Evolutionary conservation across 2,329 filamentous ascomycete genomes (phyloP).

Genomic region (Monosporascus ibericus): DNA sequence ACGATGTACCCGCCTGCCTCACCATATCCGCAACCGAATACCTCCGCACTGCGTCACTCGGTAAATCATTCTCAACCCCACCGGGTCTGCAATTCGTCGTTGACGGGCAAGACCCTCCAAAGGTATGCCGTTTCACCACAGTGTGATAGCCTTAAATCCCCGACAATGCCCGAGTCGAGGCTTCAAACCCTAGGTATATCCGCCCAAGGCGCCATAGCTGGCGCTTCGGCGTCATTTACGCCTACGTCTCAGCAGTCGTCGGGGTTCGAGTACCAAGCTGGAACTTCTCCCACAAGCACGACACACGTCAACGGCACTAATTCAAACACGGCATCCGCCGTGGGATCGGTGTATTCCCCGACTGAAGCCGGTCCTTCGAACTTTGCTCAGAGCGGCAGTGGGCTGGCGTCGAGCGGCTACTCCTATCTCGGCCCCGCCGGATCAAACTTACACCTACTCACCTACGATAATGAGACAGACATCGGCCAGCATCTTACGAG

Average conservation of each 20-base stretch:
- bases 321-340: conserved; percentile 1
- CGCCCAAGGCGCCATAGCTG: conserved; percentile 13
- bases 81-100: conserved; percentile 16
- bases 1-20: conserved; percentile 40
- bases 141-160: conserved; percentile 27
- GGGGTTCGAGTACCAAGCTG: conserved; percentile 33
- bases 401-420: conserved; percentile 23
- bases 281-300: conserved; percentile 35
- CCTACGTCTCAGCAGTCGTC: conserved; percentile 36
- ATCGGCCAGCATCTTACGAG: conserved; percentile 27
- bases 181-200: conserved; percentile 19
- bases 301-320: conserved; percentile 27
- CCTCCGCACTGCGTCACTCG: conserved; percentile 42
- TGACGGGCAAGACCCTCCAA: conserved; percentile 18
- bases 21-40: conserved; percentile 41
- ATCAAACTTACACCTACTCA: conserved; percentile 23
- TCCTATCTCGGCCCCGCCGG: conserved; percentile 21
- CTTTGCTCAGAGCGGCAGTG: conserved; percentile 24
- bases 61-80: conserved; percentile 19
- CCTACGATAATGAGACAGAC: conserved; percentile 29
- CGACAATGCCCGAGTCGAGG: conserved; percentile 22
- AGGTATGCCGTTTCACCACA: conserved; percentile 19
- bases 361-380: conserved; percentile 19
- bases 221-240: conserved; percentile 28
- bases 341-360: conserved; percentile 6